These are phyloP conservation scores for Curvularia lunata DNA, from an alignment of 2,329 filamentous ascomycete species.

Conservation along the genomic window DNA sequence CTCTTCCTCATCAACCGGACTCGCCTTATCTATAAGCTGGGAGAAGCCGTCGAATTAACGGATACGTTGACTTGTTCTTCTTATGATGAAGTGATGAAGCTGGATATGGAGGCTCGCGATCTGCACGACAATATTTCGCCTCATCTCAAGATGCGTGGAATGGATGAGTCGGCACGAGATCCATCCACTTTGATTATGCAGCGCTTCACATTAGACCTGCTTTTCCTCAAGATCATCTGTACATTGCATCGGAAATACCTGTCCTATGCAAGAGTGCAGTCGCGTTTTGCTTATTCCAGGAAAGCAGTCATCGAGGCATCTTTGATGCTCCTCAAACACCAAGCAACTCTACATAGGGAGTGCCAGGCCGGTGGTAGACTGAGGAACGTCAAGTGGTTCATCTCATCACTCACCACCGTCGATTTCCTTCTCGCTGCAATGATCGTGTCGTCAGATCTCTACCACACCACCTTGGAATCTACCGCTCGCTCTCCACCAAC, in stretches of 20 bases:
- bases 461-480: slow-evolving; percentile 64
- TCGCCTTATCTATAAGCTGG: slow-evolving; percentile 70
- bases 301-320: slow-evolving; percentile 85
- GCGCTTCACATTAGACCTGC: slow-evolving; percentile 80
- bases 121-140: slow-evolving; percentile 73
- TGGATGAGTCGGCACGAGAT: slow-evolving; percentile 77
- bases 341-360: slow-evolving; percentile 77
- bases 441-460: slow-evolving; percentile 81
- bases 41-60: slow-evolving; percentile 71
- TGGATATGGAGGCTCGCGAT: slow-evolving; percentile 64
- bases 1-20: slow-evolving; percentile 80
- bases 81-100: slow-evolving; percentile 67
- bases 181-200: slow-evolving; percentile 74
- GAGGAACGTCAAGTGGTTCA: slow-evolving; percentile 76
- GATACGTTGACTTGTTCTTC: slow-evolving; percentile 67
- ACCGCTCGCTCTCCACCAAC: slow-evolving; percentile 45
- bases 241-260: slow-evolving; percentile 89
- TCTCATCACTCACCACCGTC: slow-evolving; percentile 78
- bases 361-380: slow-evolving; percentile 74
- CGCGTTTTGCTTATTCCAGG: slow-evolving; percentile 83
- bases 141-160: slow-evolving; percentile 75
- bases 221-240: slow-evolving; percentile 88
- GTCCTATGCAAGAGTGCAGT: slow-evolving; percentile 72
- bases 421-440: slow-evolving; percentile 89
- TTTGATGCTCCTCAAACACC: slow-evolving; percentile 78